Evolutionary conservation across 2,329 filamentous ascomycete genomes (phyloP).

Genomic region (Exutisphaerella laricina): DNA sequence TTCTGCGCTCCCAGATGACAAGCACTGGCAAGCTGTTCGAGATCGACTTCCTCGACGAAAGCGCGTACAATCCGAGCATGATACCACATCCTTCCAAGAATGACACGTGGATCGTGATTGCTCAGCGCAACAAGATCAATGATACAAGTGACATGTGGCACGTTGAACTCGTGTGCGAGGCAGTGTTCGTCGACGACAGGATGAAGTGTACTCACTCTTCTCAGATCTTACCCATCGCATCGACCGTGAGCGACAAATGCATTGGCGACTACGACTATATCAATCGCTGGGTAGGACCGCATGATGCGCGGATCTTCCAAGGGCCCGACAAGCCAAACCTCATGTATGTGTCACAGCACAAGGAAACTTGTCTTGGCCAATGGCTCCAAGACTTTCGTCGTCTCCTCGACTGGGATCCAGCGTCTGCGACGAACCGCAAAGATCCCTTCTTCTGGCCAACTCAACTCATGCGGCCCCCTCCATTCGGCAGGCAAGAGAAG

Average conservation of each 20-base stretch:
- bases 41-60: slow-evolving; percentile 7
- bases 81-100: slow-evolving; percentile 9
- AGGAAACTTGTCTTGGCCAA: slow-evolving; percentile 51
- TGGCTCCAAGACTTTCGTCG: slow-evolving; percentile 50
- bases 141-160: not conserved
- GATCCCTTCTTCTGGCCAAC: slow-evolving; percentile 39
- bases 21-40: slow-evolving; percentile 2
- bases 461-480: slow-evolving; percentile 47
- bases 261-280: slow-evolving; percentile 10
- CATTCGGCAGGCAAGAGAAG: slow-evolving; percentile 48
- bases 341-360: slow-evolving; percentile 51
- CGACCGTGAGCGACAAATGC: slow-evolving; percentile 34
- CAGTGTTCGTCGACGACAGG: slow-evolving; percentile 3
- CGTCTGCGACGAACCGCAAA: not conserved
- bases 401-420: slow-evolving; percentile 31
- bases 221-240: slow-evolving; percentile 7
- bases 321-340: slow-evolving; percentile 46
- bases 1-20: slow-evolving; percentile 8
- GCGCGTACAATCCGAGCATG: slow-evolving; percentile 9
- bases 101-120: slow-evolving; percentile 11
- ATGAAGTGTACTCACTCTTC: slow-evolving; percentile 8
- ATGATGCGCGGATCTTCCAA: slow-evolving; percentile 54
- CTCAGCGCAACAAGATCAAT: slow-evolving; percentile 5
- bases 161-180: slow-evolving; percentile 10
- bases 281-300: slow-evolving; percentile 39